Evolutionary conservation across 2,329 filamentous ascomycete genomes (phyloP).

Genomic region (Pyrenophora teres): DNA sequence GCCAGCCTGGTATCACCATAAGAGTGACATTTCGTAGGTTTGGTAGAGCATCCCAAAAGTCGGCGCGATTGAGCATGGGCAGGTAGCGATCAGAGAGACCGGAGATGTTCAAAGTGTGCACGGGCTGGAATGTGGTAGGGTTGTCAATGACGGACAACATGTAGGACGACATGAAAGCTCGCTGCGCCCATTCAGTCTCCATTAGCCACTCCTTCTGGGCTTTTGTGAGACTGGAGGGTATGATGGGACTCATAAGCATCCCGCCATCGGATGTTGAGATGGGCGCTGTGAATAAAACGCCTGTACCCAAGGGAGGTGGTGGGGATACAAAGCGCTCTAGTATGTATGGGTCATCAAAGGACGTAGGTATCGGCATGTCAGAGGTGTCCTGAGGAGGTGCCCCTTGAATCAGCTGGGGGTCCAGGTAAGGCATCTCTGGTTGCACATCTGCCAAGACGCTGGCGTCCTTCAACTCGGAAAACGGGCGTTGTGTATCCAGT

Average conservation of each 20-base stretch:
- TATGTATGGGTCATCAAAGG: constrained; percentile 29
- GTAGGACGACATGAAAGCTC: constrained; percentile 70
- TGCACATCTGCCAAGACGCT: constrained; percentile 21
- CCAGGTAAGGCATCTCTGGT: constrained; percentile 37
- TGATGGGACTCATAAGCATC: constrained; percentile 47
- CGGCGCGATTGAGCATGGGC: constrained; percentile 58
- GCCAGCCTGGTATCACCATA: constrained; percentile 69
- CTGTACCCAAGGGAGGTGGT: constrained; percentile 21
- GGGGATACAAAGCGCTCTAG: constrained; percentile 26
- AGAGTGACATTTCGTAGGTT: constrained; percentile 61
- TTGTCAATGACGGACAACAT: constrained; percentile 69
- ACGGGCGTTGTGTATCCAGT: constrained; percentile 23
- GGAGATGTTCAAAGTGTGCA: constrained; percentile 66
- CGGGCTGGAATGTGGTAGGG: constrained; percentile 55
- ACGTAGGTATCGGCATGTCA: constrained; percentile 23
- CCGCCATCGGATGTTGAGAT: constrained; percentile 28
- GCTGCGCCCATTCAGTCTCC: constrained; percentile 71
- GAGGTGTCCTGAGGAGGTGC: constrained; percentile 27
- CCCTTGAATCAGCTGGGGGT: constrained; percentile 34
- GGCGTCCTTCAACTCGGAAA: constrained; percentile 21
- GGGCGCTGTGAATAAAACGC: constrained; percentile 44
- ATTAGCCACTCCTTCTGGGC: constrained; percentile 71
- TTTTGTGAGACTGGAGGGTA: constrained; percentile 61
- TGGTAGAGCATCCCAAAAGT: constrained; percentile 67
- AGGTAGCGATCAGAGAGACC: constrained; percentile 68